phyloP scores from a whole-genome alignment of 176 grass and related monocot genomes.

The Aechmea fasciata region DNA sequence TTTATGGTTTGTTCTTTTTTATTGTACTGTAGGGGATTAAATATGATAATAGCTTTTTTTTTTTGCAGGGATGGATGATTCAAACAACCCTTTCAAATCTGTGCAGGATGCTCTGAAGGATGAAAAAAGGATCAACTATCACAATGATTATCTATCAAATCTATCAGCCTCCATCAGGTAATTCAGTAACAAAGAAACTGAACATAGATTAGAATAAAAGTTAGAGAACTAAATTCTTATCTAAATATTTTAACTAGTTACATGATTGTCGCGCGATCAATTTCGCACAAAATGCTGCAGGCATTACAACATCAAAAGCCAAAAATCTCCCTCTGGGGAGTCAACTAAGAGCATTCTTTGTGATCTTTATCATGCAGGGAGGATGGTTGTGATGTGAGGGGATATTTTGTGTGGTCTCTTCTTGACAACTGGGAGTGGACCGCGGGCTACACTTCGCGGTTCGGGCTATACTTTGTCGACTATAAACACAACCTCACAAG shows the following conservation, averaged over 20 bases:
- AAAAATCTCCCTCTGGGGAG: background rate
- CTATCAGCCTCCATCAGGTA: conserved; percentile 10
- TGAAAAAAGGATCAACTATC: conserved; percentile 8
- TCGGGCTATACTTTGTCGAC: conserved; percentile 34
- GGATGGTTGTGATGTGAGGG: conserved; percentile 10
- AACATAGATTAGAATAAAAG: background rate
- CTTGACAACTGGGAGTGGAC: conserved; percentile 38
- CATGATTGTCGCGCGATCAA: no score
- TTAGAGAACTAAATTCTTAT: no score
- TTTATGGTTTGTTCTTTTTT: background rate
- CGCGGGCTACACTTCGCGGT: conserved; percentile 9
- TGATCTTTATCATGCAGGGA: background rate
- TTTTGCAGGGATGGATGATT: conserved; percentile 13
- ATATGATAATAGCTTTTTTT: background rate
- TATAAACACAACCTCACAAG: conserved; percentile 7
- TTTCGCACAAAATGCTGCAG: no score
- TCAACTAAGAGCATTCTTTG: background rate
- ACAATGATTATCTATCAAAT: background rate
- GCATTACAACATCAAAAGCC: no score
- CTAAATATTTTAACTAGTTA: no score
- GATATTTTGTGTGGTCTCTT: conserved; percentile 30
- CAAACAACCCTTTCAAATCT: background rate
- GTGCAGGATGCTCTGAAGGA: conserved; percentile 13
- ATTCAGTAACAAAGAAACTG: background rate
- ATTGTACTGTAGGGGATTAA: background rate